Conservation (phyloP, 2,329 filamentous ascomycete species). For the Ophiosphaerella korrae region DNA sequence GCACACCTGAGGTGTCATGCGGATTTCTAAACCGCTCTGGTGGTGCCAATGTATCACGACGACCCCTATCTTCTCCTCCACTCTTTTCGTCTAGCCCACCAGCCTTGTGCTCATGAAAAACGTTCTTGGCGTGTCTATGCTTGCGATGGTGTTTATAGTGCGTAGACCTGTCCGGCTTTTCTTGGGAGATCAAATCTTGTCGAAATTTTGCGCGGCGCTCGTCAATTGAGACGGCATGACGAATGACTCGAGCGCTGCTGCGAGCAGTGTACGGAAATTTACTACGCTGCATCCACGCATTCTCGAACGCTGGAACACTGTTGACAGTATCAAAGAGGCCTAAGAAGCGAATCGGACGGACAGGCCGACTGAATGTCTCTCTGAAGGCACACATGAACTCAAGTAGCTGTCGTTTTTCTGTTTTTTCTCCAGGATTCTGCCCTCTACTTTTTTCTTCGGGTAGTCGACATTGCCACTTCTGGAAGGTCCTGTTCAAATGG, state of each 20-base stretch:
- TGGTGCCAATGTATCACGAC: conserved; percentile 32
- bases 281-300: conserved; percentile 74
- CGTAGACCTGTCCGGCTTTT: conserved; percentile 36
- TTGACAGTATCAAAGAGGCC: conserved; percentile 85
- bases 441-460: conserved; percentile 32
- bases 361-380: conserved; percentile 78
- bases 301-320: conserved; percentile 77
- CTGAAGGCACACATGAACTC: conserved; percentile 78
- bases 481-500: conserved; percentile 58
- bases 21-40: conserved; percentile 38
- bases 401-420: conserved; percentile 67
- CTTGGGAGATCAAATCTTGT: conserved; percentile 66
- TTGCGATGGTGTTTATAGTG: conserved; percentile 37
- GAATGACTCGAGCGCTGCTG: conserved; percentile 63
- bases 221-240: conserved; percentile 73
- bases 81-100: conserved; percentile 16
- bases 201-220: conserved; percentile 74
- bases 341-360: conserved; percentile 74
- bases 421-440: conserved; percentile 49
- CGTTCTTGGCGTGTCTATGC: conserved; percentile 17
- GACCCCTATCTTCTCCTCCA: conserved; percentile 17
- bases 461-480: conserved; percentile 70
- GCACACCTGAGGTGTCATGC: conserved; percentile 43
- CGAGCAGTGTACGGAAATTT: conserved; percentile 72
- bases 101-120: conserved; percentile 16